These are phyloP conservation scores for Striga asiatica DNA, from an alignment of 257 asterid species.

Conservation along the genomic window DNA sequence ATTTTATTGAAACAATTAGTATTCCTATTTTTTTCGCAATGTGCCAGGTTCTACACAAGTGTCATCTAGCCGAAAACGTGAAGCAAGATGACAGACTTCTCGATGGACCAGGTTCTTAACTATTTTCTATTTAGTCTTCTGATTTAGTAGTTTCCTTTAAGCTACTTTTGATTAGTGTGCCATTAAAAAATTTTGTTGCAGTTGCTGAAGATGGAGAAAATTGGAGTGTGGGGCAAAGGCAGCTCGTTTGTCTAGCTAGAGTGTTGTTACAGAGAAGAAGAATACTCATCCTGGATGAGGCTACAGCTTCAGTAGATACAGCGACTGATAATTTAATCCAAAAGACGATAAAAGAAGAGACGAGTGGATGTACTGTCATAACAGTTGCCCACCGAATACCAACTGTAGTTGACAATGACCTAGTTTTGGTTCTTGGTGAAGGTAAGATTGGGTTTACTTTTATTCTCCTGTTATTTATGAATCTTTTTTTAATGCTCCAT, in stretches of 20 bases:
- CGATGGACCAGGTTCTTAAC: background rate
- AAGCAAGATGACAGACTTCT: background rate
- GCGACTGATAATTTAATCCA: background rate
- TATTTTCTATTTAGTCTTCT: background rate
- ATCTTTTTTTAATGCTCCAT: background rate
- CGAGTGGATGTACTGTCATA: background rate
- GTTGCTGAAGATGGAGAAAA: slow-evolving; percentile 67
- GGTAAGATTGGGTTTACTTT: background rate
- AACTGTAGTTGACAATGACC: background rate
- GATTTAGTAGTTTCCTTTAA: background rate
- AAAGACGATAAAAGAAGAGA: background rate
- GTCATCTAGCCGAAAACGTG: background rate
- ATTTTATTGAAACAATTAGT: background rate
- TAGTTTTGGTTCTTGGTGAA: background rate
- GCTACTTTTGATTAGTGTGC: background rate
- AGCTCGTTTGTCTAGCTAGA: slow-evolving; percentile 77
- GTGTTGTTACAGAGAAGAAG: slow-evolving; percentile 51
- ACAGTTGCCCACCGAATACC: background rate
- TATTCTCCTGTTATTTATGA: background rate
- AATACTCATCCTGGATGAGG: slow-evolving; percentile 76
- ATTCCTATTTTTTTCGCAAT: background rate
- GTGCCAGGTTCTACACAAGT: background rate
- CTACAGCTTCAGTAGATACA: slow-evolving; percentile 39
- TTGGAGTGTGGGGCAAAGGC: slow-evolving; percentile 94
- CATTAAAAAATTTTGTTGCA: background rate